Base-by-base conservation (phyloP, 768 basidiomycete species). In the Rhodosporidiobolus odoratus region DNA sequence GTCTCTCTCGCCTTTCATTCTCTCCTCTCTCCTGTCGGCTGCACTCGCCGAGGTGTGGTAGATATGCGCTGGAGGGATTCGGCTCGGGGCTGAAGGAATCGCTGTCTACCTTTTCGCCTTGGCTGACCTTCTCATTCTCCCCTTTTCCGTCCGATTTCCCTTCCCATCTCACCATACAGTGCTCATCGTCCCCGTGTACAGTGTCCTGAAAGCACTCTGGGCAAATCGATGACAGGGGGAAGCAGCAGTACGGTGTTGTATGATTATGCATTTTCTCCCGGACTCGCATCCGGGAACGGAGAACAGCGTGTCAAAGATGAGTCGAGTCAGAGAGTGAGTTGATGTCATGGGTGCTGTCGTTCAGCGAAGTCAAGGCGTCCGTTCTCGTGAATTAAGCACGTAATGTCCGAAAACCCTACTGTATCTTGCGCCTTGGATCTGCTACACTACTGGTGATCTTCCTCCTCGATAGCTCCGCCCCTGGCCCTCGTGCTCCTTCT, bases 111-210 rank as follows among this genome's bases (percentile, higher is more conserved):
- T n/a, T n/a, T n/a, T n/a, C n/a, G n/a, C n/a, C n/a, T n/a, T n/a
- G n/a, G n/a, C n/a, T n/a, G n/a, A n/a, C n/a, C 16, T 35, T 60
- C 41, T 60, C n/a, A n/a, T 60, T 38, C 40, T 19, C 23, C 8
- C 40, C 21, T 50, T n/a, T n/a, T n/a, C n/a, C n/a, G n/a, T 32
- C 23, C 17, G 47, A 27, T 48, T 27, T 23, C 32, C n/a, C 32
- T 43, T 25, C 23, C 8, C 8, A 16, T 13, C 34, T 4, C 30
- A 8, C 25, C 30, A 7, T 8, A 30, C 61, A 69, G 68, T 69
- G 68, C 41, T 64, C 27, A 41, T 60, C 10, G 41, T 69, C 1
- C 68, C 68, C 40, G 43, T 59, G 21, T 69, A 69, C 41, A 64
- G 62, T 0, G 32, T 69, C 19, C 17, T 69, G 2, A 64, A 69